Base-by-base conservation (phyloP, 2,329 filamentous ascomycete species). In the Dactylellina drechsleri region DNA sequence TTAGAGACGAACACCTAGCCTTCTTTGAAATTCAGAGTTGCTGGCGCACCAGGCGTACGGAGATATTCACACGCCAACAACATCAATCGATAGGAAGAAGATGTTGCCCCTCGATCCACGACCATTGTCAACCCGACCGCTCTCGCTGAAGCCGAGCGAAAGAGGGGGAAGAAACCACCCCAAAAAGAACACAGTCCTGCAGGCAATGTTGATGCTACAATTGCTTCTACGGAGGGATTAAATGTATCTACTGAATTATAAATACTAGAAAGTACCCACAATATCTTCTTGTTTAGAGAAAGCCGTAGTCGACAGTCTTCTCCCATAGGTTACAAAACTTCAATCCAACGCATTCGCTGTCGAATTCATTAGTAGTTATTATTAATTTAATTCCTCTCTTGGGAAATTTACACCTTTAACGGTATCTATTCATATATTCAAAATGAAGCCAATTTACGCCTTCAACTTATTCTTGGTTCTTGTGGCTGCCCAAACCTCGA, bases 371-470 rank as follows among this genome's bases (percentile, higher is more conserved):
- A 3, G 20, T 26, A 56, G n/a, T 40, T 36, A 2, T 41, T 23
- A 36, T 10, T 36, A 36, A 36, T 36, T 36, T 36, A 26, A 58
- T 15, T 16, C 36, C 54, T 56, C 8, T 15, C 20, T 45, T 45
- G 23, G 40, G 36, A 45, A 58, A 10, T 45, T 12, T 45, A 40
- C 26, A 18, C 1, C 2, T 28, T 15, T 18, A 10, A 36, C 31
- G 31, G 2, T 41, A n/a, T 58, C 4, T 31, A 13, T 31, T 15
- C 52, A 54, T 5, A 49, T 28, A 40, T 50, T 23, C 56, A 74
- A 74, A 47, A 74, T 74, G 70, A 67, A 64, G 52, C 45, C 59
- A 40, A 47, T 74, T 50, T 43, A 66, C 40, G 31, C 49, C 23
- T 49, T 74, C n/a, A 49, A 52, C 20, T 13, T 73, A 10, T 47